Conservation (phyloP, 164 flowering plant genomes). For the Tinospora cordifolia region DNA sequence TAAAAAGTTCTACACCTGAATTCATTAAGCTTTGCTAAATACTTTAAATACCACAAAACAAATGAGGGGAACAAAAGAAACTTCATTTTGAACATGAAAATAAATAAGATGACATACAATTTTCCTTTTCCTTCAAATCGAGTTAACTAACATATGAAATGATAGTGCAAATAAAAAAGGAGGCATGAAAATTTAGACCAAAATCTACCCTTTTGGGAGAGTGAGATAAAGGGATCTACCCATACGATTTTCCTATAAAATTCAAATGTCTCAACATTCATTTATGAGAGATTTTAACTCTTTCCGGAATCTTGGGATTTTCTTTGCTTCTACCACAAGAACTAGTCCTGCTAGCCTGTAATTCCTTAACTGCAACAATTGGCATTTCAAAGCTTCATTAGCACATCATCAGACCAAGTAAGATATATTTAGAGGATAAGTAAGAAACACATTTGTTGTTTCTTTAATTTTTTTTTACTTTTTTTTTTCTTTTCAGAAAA, state of each 20-base stretch:
- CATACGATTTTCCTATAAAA: background rate
- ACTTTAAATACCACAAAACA: background rate
- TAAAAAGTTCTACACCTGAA: background rate
- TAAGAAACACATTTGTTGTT: background rate
- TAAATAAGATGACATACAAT: background rate
- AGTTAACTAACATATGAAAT: background rate
- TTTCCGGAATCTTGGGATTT: slow-evolving; percentile 41
- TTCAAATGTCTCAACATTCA: slow-evolving; percentile 27
- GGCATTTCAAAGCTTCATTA: background rate
- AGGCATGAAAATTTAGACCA: background rate
- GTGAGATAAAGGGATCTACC: background rate
- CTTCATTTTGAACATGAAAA: background rate
- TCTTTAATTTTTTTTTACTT: background rate
- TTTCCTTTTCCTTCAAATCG: background rate
- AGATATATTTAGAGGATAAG: background rate
- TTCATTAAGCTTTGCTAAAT: background rate
- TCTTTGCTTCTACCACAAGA: slow-evolving; percentile 65
- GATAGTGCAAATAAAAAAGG: too few species aligned
- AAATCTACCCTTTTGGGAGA: background rate
- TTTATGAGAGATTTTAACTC: slow-evolving; percentile 48
- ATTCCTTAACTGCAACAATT: slow-evolving; percentile 60
- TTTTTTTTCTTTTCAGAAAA: too few species aligned
- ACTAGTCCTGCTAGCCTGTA: slow-evolving; percentile 56
- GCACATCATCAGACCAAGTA: background rate
- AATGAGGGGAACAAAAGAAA: background rate